Conservation (phyloP, 768 basidiomycete genomes). For the Boletus sensibilis region DNA sequence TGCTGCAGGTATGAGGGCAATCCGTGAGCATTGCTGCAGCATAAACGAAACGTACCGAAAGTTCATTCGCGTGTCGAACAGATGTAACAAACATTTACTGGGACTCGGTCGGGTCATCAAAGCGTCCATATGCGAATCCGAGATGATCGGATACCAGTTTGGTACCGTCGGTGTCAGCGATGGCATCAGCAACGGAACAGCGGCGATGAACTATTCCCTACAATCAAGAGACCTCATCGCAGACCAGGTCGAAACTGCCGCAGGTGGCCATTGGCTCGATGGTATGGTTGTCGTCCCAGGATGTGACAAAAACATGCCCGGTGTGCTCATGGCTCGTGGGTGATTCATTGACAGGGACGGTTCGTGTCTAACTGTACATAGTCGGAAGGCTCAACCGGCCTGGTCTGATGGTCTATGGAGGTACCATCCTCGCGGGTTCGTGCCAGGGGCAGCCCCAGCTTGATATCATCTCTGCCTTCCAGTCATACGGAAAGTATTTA, state of each 20-base stretch:
- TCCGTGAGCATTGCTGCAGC: slow-evolving; percentile 62
- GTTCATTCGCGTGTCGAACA: slow-evolving; percentile 31
- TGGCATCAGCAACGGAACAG: slow-evolving; percentile 97
- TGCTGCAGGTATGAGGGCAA: slow-evolving; percentile 92
- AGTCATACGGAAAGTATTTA: slow-evolving; percentile 93
- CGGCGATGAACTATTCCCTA: slow-evolving; percentile 92
- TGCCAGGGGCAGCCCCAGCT: slow-evolving; percentile 86
- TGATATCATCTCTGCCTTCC: slow-evolving; percentile 97
- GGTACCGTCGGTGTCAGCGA: slow-evolving; percentile 98
- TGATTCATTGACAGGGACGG: slow-evolving; percentile 15
- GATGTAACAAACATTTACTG: slow-evolving; percentile 94
- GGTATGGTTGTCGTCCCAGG: slow-evolving; percentile 97
- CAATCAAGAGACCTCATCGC: slow-evolving; percentile 98
- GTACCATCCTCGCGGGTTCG: slow-evolving; percentile 88
- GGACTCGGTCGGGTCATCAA: slow-evolving; percentile 87
- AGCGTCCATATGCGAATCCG: slow-evolving; percentile 64
- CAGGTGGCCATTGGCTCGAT: slow-evolving; percentile 96
- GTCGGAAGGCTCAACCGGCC: slow-evolving; percentile 96
- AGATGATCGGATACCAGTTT: slow-evolving; percentile 94
- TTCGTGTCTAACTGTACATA: slow-evolving; percentile 31
- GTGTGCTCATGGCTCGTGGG: slow-evolving; percentile 93
- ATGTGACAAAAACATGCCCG: slow-evolving; percentile 99
- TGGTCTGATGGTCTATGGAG: slow-evolving; percentile 97
- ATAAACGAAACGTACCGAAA: background rate
- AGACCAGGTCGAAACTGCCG: slow-evolving; percentile 94